Evolutionary conservation across 495 filamentous ascomycete species (phyloP).

Genomic region (Neurospora pannonica): DNA sequence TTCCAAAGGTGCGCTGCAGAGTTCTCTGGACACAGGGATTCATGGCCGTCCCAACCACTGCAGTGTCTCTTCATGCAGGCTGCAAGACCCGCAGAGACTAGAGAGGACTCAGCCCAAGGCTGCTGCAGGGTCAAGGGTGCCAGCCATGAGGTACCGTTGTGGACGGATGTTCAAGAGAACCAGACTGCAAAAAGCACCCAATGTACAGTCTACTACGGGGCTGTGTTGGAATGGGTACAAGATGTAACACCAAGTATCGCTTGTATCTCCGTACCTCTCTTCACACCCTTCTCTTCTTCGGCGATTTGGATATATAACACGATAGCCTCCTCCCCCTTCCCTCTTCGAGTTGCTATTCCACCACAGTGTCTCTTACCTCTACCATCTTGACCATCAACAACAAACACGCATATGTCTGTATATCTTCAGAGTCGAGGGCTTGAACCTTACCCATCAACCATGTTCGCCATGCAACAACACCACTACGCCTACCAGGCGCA

Average conservation of each 20-base stretch:
- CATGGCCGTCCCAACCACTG: background rate
- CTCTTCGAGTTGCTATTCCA: background rate
- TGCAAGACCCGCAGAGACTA: background rate
- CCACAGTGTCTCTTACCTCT: background rate
- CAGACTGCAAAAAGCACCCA: background rate
- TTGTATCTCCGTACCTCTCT: background rate
- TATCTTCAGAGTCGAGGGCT: background rate
- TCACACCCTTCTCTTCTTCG: background rate
- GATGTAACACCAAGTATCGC: background rate
- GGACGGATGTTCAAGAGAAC: background rate
- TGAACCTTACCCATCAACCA: conserved; percentile 12
- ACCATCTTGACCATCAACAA: background rate
- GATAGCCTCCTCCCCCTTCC: background rate
- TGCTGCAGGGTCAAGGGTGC: background rate
- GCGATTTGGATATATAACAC: background rate
- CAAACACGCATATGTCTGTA: background rate
- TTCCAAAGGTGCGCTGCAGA: background rate
- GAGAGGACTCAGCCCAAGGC: background rate
- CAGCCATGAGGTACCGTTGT: background rate
- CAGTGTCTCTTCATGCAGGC: background rate
- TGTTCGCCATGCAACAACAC: conserved; percentile 38
- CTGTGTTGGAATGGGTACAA: background rate
- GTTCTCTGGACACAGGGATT: background rate
- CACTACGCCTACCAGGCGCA: conserved; percentile 33
- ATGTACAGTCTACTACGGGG: background rate